Conservation (phyloP, 106 monocot species). For the Dendrobium catenatum region DNA sequence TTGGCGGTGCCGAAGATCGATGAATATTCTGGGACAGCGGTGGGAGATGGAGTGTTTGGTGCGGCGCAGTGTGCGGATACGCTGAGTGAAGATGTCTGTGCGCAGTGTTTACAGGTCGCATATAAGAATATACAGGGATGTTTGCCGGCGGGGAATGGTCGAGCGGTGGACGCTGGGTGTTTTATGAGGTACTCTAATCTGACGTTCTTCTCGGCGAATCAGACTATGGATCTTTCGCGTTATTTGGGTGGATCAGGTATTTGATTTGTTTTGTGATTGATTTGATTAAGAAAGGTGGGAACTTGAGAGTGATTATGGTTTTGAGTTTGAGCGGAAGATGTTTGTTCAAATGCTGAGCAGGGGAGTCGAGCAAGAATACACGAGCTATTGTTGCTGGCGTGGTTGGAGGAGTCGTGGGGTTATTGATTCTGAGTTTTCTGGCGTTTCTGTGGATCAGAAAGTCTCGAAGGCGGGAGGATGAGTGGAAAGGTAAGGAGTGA, state of each 20-base stretch:
- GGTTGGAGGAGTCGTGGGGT: conserved; percentile 29
- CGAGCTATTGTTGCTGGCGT: conserved; percentile 36
- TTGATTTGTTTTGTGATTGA: neutral
- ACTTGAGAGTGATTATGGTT: neutral
- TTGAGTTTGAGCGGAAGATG: neutral
- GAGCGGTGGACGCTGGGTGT: conserved; percentile 58
- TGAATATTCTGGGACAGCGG: conserved; percentile 32
- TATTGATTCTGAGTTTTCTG: conserved; percentile 24
- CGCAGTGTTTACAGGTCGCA: conserved; percentile 46
- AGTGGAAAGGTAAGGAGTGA: conserved; percentile 22
- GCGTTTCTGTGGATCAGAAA: conserved; percentile 24
- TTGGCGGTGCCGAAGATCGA: conserved; percentile 20
- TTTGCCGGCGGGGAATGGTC: conserved; percentile 27
- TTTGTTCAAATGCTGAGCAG: conserved; percentile 16
- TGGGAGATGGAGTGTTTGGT: conserved; percentile 28
- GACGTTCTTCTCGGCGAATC: conserved; percentile 40
- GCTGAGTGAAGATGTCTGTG: conserved; percentile 24
- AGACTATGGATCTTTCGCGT: conserved; percentile 37
- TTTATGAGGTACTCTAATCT: conserved; percentile 58
- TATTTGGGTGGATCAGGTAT: conserved; percentile 18
- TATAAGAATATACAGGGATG: conserved; percentile 38
- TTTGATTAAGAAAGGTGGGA: neutral
- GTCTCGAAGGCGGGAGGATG: conserved; percentile 7
- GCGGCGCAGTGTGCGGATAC: conserved; percentile 56
- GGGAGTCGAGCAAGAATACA: conserved; percentile 22